Evolutionary conservation across 352 stramenopile species (phyloP), one percentile per base, ranked within the genome.

Genomic region (Peronospora destructor): DNA sequence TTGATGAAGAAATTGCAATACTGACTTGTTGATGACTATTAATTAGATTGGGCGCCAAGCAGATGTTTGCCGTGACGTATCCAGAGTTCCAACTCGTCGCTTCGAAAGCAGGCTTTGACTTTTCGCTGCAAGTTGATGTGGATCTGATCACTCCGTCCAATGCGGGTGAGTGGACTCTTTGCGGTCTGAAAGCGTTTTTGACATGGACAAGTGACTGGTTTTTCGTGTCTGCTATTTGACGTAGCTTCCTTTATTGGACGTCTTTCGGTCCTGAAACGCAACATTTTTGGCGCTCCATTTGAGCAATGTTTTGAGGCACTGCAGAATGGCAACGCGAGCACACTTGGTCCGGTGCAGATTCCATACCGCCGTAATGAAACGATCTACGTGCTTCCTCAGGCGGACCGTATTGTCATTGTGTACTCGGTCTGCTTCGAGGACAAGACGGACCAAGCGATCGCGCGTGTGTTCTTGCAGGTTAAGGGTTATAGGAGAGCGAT

Each of bases 401-500:
- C 65, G 3, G 85, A 96, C 46, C 83, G 90, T 46, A 89, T 97
- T 47, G 84, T 95, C 40, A 80, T 97, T 38, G 85, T 96, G 40
- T 97, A 95, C 59, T 88, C 76, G 36, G 71, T 97, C 17, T 91
- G 91, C 53, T 97, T 97, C 53, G 74, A 84, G n/a, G 91, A 97
- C 65, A 88, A 85, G 50, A 96, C 92, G 14, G 91, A 97, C 63
- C 75, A 90, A 45, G 86, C 88, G 1, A 75, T 97, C 35, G 84
- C 82, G 1, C 80, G 84, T 42, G 84, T 97, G 33, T 97, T 97
- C 60, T 56, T 97, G 11, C 85, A 94, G 59, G 74, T 82, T 53
- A 26, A 26, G 4, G 26, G 9, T 45, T 0, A 13, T 30, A 16
- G n/a, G 12, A 45, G 4, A 19, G 23, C 28, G 21, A 19, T 35